Evolutionary conservation across 768 basidiomycete genomes (phyloP).

Genomic region (Trametes elegans): DNA sequence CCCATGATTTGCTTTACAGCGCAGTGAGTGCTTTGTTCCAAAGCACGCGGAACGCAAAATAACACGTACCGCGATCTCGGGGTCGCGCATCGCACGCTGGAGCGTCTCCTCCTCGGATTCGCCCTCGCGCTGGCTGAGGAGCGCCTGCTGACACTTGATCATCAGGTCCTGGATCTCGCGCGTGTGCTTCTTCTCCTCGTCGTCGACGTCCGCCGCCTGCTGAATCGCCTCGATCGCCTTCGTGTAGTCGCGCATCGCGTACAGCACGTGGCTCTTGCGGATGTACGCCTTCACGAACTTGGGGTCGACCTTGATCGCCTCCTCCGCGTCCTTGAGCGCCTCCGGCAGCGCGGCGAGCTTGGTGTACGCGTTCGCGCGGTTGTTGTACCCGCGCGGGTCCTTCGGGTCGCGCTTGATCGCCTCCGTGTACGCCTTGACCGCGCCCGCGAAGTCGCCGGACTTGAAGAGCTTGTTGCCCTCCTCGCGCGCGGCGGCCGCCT

Average conservation of each 20-base stretch:
- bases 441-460: slow-evolving; percentile 83
- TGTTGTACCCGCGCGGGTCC: slow-evolving; percentile 94
- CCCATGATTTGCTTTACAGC: slow-evolving; percentile 70
- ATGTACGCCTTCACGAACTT: slow-evolving; percentile 94
- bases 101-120: slow-evolving; percentile 94
- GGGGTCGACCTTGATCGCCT: slow-evolving; percentile 90
- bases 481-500: slow-evolving; percentile 80
- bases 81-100: slow-evolving; percentile 94
- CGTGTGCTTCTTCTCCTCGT: slow-evolving; percentile 74
- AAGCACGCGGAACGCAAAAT: not conserved
- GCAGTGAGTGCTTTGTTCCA: not conserved
- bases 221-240: slow-evolving; percentile 85
- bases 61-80: slow-evolving; percentile 83
- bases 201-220: slow-evolving; percentile 73
- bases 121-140: slow-evolving; percentile 72
- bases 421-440: slow-evolving; percentile 92
- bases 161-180: slow-evolving; percentile 81
- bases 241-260: slow-evolving; percentile 87
- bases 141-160: slow-evolving; percentile 75
- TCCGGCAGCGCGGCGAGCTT: slow-evolving; percentile 93
- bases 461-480: slow-evolving; percentile 95
- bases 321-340: slow-evolving; percentile 92
- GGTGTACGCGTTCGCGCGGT: slow-evolving; percentile 96
- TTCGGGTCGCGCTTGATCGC: slow-evolving; percentile 93
- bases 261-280: slow-evolving; percentile 83